phyloP scores from a whole-genome alignment of 345 rosid genomes.

The Populus tremula region DNA sequence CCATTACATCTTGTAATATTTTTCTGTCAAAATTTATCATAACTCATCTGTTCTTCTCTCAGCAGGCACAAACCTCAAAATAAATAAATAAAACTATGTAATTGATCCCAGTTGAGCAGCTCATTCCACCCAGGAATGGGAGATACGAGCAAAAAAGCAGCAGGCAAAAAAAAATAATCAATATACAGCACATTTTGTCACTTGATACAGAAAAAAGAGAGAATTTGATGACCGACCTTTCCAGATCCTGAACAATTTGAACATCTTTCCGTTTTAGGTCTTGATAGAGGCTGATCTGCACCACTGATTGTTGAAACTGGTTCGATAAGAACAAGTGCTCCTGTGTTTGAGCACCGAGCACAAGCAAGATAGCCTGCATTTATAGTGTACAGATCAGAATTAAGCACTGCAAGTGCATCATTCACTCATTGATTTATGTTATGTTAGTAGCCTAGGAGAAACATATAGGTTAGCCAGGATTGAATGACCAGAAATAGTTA shows the following conservation, averaged over 20 bases:
- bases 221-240: constrained; percentile 47
- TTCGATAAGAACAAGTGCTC: constrained; percentile 64
- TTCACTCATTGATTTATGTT: neutral
- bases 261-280: constrained; percentile 82
- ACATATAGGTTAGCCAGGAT: neutral
- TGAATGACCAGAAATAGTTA: neutral
- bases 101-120: neutral
- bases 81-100: neutral
- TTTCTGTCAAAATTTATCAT: neutral
- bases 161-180: neutral
- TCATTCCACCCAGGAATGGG: neutral
- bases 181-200: neutral
- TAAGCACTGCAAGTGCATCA: neutral
- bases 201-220: neutral
- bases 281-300: constrained; percentile 47
- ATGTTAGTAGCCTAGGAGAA: neutral
- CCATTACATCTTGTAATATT: neutral
- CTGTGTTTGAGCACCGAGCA: constrained; percentile 89
- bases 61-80: too few relatives aligned
- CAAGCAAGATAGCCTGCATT: constrained; percentile 91
- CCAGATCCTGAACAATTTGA: constrained; percentile 94
- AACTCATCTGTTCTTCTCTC: neutral
- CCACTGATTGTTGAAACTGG: constrained; percentile 57
- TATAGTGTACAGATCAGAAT: neutral
- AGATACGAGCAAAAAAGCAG: neutral